Percentiles rank a stretch among this genome's conserved stretches.
Conservation (phyloP, 805 yeast species). For the Candida anglica region DNA sequence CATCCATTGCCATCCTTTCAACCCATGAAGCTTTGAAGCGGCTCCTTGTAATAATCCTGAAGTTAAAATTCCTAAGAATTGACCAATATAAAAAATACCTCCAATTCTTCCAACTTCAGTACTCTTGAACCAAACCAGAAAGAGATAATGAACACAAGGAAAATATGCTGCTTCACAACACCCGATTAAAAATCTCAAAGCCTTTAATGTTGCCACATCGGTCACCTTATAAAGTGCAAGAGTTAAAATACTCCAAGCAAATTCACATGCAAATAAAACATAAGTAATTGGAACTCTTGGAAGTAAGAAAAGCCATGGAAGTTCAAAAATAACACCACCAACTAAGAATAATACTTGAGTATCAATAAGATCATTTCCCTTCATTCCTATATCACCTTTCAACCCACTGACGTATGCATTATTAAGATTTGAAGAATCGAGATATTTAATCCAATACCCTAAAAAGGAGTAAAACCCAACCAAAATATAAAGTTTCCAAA, state of each 20-base stretch:
- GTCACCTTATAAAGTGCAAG: slow-evolving; percentile 14
- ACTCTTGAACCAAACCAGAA: slow-evolving; percentile 19
- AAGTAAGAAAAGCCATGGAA: slow-evolving; percentile 19
- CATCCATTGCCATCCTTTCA: slow-evolving; percentile 21
- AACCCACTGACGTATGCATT: slow-evolving; percentile 25
- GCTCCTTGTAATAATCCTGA: slow-evolving; percentile 20
- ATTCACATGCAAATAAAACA: slow-evolving; percentile 10
- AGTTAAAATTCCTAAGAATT: slow-evolving; percentile 25
- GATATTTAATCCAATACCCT: slow-evolving; percentile 22
- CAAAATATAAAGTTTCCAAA: slow-evolving; percentile 25
- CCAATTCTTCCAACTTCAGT: slow-evolving; percentile 21
- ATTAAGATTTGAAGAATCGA: slow-evolving; percentile 17
- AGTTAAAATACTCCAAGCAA: slow-evolving; percentile 19
- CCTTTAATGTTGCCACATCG: slow-evolving; percentile 16
- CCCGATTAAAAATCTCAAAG: slow-evolving; percentile 20
- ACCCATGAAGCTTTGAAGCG: slow-evolving; percentile 9
- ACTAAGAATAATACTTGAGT: slow-evolving; percentile 20
- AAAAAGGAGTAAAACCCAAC: slow-evolving; percentile 21
- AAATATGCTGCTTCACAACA: slow-evolving; percentile 22
- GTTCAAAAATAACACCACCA: slow-evolving; percentile 21
- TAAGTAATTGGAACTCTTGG: slow-evolving; percentile 15
- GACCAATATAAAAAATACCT: slow-evolving; percentile 23
- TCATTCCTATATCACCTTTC: slow-evolving; percentile 18
- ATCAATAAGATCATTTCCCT: slow-evolving; percentile 24
- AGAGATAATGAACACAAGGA: slow-evolving; percentile 21